Evolutionary conservation across 2,329 filamentous ascomycete species (phyloP).

Genomic region (Colletotrichum sp.): DNA sequence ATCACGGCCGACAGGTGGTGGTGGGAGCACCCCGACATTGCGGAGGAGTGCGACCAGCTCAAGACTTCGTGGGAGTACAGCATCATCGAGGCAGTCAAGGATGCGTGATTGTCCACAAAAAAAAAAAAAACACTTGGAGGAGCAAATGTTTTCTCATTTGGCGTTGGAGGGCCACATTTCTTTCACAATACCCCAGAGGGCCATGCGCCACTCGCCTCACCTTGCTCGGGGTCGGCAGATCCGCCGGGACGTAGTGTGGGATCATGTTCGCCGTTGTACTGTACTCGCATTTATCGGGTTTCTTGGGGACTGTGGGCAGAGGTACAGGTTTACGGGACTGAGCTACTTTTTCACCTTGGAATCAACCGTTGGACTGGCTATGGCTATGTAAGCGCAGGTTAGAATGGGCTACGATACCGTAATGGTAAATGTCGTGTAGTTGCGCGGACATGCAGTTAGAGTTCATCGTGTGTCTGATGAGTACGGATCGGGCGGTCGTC

Average conservation of each 20-base stretch:
- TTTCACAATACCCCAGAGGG: slow-evolving; percentile 9
- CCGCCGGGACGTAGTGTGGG: background rate
- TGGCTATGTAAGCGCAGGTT: background rate
- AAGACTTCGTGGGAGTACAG: slow-evolving; percentile 65
- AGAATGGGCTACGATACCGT: background rate
- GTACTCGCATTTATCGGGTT: background rate
- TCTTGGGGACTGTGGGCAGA: background rate
- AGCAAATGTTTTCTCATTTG: background rate
- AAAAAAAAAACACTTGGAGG: background rate
- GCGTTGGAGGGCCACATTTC: slow-evolving; percentile 17
- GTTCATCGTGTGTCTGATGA: background rate
- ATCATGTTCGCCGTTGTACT: background rate
- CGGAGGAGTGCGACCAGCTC: slow-evolving; percentile 58
- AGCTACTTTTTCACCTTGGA: background rate
- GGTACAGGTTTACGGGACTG: background rate
- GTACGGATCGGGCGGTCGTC: background rate
- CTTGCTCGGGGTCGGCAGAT: background rate
- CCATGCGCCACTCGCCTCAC: background rate
- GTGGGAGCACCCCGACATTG: slow-evolving; percentile 63
- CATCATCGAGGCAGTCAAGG: slow-evolving; percentile 60
- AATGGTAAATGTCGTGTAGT: background rate
- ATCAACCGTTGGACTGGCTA: background rate
- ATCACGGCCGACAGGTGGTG: slow-evolving; percentile 59
- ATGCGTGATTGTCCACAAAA: slow-evolving; percentile 20
- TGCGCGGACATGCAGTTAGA: background rate